A percentile compares a stretch with the other conserved stretches of the same genome.
Conservation (phyloP, 208 protist species). For the Tritrichomonas musculus region DNA sequence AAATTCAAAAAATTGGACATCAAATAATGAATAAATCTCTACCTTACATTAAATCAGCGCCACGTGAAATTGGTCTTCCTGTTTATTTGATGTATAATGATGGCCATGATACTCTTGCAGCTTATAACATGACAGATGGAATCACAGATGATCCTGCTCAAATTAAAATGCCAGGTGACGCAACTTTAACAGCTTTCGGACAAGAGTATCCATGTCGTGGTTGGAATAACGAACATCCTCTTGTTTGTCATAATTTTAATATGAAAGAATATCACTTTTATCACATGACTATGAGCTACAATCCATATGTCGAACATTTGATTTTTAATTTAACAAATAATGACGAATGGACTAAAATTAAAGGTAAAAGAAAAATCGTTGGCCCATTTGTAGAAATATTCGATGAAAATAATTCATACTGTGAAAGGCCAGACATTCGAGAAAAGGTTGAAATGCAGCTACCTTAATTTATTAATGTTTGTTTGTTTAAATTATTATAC, state of each 20-base stretch:
- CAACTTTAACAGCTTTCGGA: not conserved
- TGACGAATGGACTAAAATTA: not conserved
- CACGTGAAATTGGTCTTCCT: too few species aligned
- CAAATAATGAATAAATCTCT: too few species aligned
- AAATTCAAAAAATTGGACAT: not conserved
- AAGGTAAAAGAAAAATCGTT: too few species aligned
- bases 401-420: too few species aligned
- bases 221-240: not conserved
- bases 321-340: not conserved
- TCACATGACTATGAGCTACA: not conserved
- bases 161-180: not conserved
- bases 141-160: not conserved
- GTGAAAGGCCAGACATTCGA: too few species aligned
- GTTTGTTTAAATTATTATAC: too few species aligned
- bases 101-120: not conserved
- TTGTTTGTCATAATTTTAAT: not conserved
- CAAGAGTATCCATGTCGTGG: not conserved
- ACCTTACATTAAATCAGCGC: too few species aligned
- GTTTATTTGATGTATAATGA: too few species aligned
- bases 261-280: not conserved
- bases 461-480: too few species aligned
- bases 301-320: not conserved
- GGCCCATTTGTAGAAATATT: too few species aligned
- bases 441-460: too few species aligned
- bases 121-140: not conserved